Base-by-base conservation (phyloP, 805 yeast genomes). In the Priceomyces haplophilus region DNA sequence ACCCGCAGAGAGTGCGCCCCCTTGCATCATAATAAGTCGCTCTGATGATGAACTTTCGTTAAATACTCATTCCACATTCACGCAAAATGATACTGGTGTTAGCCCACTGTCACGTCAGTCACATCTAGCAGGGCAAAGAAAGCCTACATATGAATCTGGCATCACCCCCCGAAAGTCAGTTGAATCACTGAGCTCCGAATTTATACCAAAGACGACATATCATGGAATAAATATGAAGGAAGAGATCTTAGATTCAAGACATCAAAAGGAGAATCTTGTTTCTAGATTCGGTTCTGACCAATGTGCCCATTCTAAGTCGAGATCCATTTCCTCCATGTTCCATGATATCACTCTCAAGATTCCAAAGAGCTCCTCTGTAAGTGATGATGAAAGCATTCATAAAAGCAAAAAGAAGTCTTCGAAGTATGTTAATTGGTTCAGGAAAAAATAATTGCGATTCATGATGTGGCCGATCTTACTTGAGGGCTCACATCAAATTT, bases 341-440 rank as follows among this genome's bases (percentile, higher is more conserved):
- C 47, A 38, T 34, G 62, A 55, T 23, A 44, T 56, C 19, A 42
- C 52, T 7, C 15, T 32, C 12, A 25, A 25, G 24, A 17, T 27
- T n/a, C 35, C 41, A 4, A 38, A 13, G n/a, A 24, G 30, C n/a
- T n/a, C 13, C 11, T 10, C 12, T 7, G 12, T 4, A 18, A 8
- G n/a, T 24, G 20, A 21, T 19, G 13, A 24, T 5, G 20, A 29
- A 38, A 19, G 37, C 48, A 3, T 40, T 42, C 12, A 19, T 10
- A n/a, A 12, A 27, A 27, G 15, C n/a, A 27, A 45, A 38, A 46
- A 42, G 31, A 49, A 49, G 24, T 48, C 54, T 8, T 48, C 47
- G 21, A 58, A 47, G 43, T 43, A 61, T 19, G 44, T 56, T 19
- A 50, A 41, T 13, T 62, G 66, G 66, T 56, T 62, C 23, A 51